Base-by-base conservation (phyloP, 352 stramenopile genomes). In the Thalassiosira delicatula region DNA sequence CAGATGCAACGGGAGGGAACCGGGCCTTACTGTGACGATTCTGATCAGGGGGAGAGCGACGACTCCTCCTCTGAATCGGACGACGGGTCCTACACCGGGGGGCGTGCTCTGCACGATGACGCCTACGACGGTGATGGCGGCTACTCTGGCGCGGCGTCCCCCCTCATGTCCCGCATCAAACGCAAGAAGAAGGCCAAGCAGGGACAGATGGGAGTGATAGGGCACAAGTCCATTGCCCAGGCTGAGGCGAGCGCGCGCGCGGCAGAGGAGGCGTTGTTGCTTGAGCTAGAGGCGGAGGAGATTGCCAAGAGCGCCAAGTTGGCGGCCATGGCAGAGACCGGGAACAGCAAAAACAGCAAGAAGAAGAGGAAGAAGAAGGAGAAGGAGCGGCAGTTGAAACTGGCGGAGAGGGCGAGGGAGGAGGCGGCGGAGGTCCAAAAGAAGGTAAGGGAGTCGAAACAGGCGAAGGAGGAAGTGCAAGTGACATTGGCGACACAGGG, bases 351-450 rank as follows among this genome's bases (percentile, higher is more conserved):
- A 11, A 85, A 40, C 59, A 84, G 70, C 33, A 92, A 91, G 79
- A 93, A 92, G 81, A 90, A 89, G 60, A 93, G 90, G 76, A 92
- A 91, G 75, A 93, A 91, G 42, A 80, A 89, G 61, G 87, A 93
- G 46, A 81, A 85, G 19, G 88, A 94, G 60, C 84, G 85, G 25
- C 73, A 87, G 37, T 80, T 83, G 35, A 78, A 87, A n/a, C n/a
- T n/a, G 33, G 85, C 89, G 46, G 73, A 78, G 21, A 86, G 86
- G 54, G 79, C 84, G 14, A 69, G 74, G 56, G 59, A 84, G 32
- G 81, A 88, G 42, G 73, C 88, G 54, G 32, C 81, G n/a, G n/a
- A n/a, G n/a, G n/a, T n/a, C n/a, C n/a, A n/a, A n/a, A 63, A 71
- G 59, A 75, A 80, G 68, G 30, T 76, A 62, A 67, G 81, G 53